A percentile compares a stretch with the other conserved stretches of the same genome.
Conservation (phyloP, 768 basidiomycete species). For the Hemileccinum rubropunctum region DNA sequence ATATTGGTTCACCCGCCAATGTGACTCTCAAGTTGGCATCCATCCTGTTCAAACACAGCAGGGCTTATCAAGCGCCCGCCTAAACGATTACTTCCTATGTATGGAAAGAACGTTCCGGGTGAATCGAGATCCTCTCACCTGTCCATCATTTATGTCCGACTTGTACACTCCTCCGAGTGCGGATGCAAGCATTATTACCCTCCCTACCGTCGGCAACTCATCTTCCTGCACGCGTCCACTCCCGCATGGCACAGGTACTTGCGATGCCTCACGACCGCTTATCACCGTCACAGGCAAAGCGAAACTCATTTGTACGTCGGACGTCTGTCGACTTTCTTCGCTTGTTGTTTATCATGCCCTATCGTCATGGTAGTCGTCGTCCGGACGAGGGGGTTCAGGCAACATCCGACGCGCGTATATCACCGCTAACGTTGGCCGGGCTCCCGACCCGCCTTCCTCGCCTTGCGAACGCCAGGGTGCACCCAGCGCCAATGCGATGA, state of each 20-base stretch:
- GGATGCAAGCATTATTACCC: background rate
- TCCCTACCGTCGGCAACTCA: background rate
- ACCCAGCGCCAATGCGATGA: no score
- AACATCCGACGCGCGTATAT: slow-evolving; percentile 10
- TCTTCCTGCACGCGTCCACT: background rate
- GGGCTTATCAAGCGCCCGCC: slow-evolving; percentile 17
- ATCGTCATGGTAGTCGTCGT: slow-evolving; percentile 9
- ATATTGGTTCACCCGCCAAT: slow-evolving; percentile 7
- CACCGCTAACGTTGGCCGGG: background rate
- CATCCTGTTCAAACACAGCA: background rate
- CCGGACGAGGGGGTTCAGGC: slow-evolving; percentile 25
- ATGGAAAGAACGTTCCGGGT: background rate
- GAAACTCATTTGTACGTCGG: slow-evolving; percentile 15
- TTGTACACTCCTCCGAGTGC: background rate
- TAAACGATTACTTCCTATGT: background rate
- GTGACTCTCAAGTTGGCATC: no score
- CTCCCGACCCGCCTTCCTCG: background rate
- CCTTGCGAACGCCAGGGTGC: background rate
- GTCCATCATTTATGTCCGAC: slow-evolving; percentile 18
- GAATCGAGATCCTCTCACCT: slow-evolving; percentile 5
- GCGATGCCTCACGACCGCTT: background rate
- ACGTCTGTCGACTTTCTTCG: background rate
- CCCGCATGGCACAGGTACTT: slow-evolving; percentile 11
- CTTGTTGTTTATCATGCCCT: background rate
- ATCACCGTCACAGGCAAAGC: slow-evolving; percentile 3